phyloP scores from a whole-genome alignment of 305 asterid species.

The Fraxinus dipetala region DNA sequence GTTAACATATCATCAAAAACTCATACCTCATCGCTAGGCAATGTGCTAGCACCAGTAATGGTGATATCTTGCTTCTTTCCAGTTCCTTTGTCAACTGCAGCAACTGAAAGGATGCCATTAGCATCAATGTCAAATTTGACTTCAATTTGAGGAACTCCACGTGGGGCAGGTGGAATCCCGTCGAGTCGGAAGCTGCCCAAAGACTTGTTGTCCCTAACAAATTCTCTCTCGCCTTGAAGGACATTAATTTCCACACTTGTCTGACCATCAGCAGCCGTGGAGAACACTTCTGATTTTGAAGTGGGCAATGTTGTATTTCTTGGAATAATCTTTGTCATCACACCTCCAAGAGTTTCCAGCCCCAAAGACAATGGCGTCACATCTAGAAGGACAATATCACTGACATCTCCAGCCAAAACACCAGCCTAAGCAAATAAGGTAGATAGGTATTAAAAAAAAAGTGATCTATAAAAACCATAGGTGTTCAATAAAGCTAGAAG shows the following conservation, averaged over 20 bases:
- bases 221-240: conserved; percentile 96
- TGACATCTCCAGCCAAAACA: conserved; percentile 94
- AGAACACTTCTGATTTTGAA: conserved; percentile 94
- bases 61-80: conserved; percentile 97
- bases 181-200: conserved; percentile 95
- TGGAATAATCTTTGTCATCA: conserved; percentile 93
- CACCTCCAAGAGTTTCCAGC: conserved; percentile 95
- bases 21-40: conserved; percentile 82
- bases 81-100: conserved; percentile 89
- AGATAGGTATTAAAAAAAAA: background rate
- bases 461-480: background rate
- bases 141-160: conserved; percentile 97
- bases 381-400: conserved; percentile 90
- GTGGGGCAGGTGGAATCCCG: conserved; percentile 97
- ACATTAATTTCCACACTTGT: conserved; percentile 94
- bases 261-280: conserved; percentile 98
- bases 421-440: conserved; percentile 64
- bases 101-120: conserved; percentile 86
- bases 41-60: conserved; percentile 94
- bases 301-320: conserved; percentile 91
- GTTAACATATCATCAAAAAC: background rate
- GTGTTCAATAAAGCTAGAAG: background rate
- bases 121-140: conserved; percentile 96
- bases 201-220: conserved; percentile 93
- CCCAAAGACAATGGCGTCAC: conserved; percentile 86